Percentiles rank a stretch among this genome's conserved stretches.
Evolutionary conservation across 495 filamentous ascomycete genomes (phyloP).

Genomic region (Aspergillus indologenus): DNA sequence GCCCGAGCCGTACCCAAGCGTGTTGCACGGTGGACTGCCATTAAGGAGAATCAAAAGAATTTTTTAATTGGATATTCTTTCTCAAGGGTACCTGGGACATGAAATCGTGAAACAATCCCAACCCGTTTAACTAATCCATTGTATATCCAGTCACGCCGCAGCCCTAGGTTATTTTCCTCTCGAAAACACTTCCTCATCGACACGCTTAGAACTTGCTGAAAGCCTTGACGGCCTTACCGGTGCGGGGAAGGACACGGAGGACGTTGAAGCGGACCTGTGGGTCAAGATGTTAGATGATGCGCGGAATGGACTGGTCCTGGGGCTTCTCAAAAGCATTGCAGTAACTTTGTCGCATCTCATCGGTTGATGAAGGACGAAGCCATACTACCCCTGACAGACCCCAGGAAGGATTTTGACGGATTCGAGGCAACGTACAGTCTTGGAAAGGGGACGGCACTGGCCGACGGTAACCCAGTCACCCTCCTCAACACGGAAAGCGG

Average conservation of each 20-base stretch:
- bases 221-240: slow-evolving; percentile 94
- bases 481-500: slow-evolving; percentile 99
- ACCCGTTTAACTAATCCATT: slow-evolving; percentile 39
- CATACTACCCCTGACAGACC: background rate
- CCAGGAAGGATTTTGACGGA: background rate
- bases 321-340: background rate
- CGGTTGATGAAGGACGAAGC: background rate
- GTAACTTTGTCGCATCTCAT: background rate
- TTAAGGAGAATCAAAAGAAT: slow-evolving; percentile 38
- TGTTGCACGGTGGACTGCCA: slow-evolving; percentile 32
- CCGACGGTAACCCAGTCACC: slow-evolving; percentile 99
- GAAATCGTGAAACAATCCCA: slow-evolving; percentile 51
- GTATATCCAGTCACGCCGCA: slow-evolving; percentile 46
- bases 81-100: slow-evolving; percentile 49
- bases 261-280: slow-evolving; percentile 96
- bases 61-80: slow-evolving; percentile 51
- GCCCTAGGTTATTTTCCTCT: slow-evolving; percentile 40
- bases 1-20: slow-evolving; percentile 6
- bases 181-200: slow-evolving; percentile 34
- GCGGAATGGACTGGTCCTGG: background rate
- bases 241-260: slow-evolving; percentile 92
- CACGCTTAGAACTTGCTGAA: slow-evolving; percentile 92
- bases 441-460: slow-evolving; percentile 96
- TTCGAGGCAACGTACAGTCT: slow-evolving; percentile 73
- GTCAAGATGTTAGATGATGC: slow-evolving; percentile 23